Evolutionary conservation across 805 yeast genomes (phyloP).

Genomic region (Wickerhamiella siamensis): DNA sequence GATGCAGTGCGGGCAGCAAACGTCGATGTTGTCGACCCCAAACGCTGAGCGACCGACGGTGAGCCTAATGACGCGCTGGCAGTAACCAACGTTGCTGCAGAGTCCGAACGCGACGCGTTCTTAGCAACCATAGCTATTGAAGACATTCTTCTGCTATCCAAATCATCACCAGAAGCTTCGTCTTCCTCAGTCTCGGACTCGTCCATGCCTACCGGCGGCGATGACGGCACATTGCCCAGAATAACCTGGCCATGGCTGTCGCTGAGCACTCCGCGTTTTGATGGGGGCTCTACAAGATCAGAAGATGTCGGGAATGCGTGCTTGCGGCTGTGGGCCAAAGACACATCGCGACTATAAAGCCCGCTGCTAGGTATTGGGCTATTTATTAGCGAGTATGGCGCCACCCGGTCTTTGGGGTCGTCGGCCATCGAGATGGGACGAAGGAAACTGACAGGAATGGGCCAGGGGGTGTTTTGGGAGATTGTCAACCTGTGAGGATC

Average conservation of each 20-base stretch:
- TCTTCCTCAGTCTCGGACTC: not conserved
- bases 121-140: not conserved
- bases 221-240: not conserved
- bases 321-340: not conserved
- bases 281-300: not conserved
- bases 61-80: too few species aligned
- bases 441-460: too few species aligned
- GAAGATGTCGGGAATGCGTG: not conserved
- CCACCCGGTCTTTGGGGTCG: not conserved
- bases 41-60: not conserved
- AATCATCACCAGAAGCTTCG: not conserved
- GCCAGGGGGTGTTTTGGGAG: too few species aligned
- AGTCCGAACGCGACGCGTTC: not conserved
- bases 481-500: too few species aligned
- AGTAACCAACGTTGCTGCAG: not conserved
- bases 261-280: not conserved
- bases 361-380: conserved; percentile 1
- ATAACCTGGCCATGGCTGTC: not conserved
- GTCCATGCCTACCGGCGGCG: not conserved
- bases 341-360: not conserved
- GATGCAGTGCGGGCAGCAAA: not conserved
- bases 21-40: not conserved
- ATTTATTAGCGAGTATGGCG: not conserved
- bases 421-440: not conserved
- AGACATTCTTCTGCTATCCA: not conserved